These are phyloP conservation scores for Amylocystis lapponica DNA, from an alignment of 768 basidiomycete species.

Conservation along the genomic window DNA sequence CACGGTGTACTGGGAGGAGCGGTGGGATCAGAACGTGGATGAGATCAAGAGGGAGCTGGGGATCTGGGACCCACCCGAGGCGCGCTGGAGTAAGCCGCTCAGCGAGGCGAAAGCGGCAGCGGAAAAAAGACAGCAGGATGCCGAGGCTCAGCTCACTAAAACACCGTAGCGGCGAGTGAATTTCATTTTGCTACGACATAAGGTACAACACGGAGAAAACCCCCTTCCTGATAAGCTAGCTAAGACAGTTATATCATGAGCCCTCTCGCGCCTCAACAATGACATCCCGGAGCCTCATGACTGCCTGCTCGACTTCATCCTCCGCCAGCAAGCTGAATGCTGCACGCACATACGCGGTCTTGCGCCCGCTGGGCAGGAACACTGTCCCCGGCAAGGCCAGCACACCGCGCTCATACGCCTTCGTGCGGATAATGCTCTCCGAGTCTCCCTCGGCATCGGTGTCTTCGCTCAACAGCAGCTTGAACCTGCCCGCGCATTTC, in stretches of 20 bases:
- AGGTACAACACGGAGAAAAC: no score
- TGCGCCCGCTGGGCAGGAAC: constrained; percentile 71
- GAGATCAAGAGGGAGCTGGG: constrained; percentile 85
- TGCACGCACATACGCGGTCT: constrained; percentile 77
- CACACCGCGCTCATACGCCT: constrained; percentile 77
- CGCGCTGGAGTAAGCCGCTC: constrained; percentile 62
- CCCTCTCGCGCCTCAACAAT: constrained; percentile 19
- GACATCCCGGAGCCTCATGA: constrained; percentile 46
- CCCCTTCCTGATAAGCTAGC: no score
- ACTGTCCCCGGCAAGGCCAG: constrained; percentile 84
- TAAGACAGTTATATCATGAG: no score
- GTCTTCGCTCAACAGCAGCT: constrained; percentile 46
- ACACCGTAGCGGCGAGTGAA: no score
- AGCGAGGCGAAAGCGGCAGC: constrained; percentile 52
- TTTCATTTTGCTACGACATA: no score
- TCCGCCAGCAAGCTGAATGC: constrained; percentile 69
- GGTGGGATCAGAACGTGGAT: constrained; percentile 80
- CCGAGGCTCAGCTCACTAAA: constrained; percentile 2
- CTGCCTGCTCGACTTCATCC: constrained; percentile 69
- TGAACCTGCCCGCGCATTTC: constrained; percentile 55
- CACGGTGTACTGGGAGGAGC: constrained; percentile 92
- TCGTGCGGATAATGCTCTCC: constrained; percentile 61
- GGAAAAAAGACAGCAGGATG: constrained; percentile 6
- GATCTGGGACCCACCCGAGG: constrained; percentile 75
- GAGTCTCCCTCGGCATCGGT: constrained; percentile 35